These are phyloP conservation scores for Takashimella koratensis DNA, from an alignment of 1,284 basidiomycete species.

Conservation along the genomic window DNA sequence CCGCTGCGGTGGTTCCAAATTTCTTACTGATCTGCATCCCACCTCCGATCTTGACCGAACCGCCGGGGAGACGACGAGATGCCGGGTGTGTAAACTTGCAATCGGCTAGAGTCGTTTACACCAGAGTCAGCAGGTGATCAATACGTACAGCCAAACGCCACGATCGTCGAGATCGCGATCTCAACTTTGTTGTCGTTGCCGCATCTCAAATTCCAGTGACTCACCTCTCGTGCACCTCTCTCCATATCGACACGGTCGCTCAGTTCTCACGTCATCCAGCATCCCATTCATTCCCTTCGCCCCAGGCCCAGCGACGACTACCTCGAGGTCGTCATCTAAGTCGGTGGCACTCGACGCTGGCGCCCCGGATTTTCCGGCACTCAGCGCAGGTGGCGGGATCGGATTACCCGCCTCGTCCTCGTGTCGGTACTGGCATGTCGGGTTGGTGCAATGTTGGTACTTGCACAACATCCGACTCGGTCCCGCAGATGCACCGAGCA, in stretches of 20 bases:
- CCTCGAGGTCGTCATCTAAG: constrained; percentile 24
- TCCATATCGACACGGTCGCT: constrained; percentile 35
- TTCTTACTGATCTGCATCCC: constrained; percentile 36
- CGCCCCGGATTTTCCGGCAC: constrained; percentile 23
- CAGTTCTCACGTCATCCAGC: constrained; percentile 27
- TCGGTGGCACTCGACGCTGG: constrained; percentile 1
- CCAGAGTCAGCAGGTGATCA: too few species aligned
- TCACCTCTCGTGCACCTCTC: constrained; percentile 42
- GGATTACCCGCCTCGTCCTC: constrained; percentile 48
- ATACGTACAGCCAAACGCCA: too few species aligned
- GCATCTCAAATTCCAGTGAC: too few species aligned
- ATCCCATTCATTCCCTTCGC: constrained; percentile 34
- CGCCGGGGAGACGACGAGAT: constrained; percentile 25
- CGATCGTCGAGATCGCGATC: too few species aligned
- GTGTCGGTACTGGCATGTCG: constrained; percentile 48
- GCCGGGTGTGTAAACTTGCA: constrained; percentile 40
- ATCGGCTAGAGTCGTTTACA: constrained; percentile 26
- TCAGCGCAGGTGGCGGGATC: constrained; percentile 46
- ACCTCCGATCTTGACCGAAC: constrained; percentile 8
- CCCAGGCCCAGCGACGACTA: constrained; percentile 16
- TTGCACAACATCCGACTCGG: constrained; percentile 46
- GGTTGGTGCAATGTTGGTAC: constrained; percentile 49
- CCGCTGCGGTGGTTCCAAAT: constrained; percentile 16
- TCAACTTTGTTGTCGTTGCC: too few species aligned
- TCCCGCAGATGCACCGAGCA: constrained; percentile 51